Conservation (phyloP, 208 protist genomes). For the Trypanosoma vivax region DNA sequence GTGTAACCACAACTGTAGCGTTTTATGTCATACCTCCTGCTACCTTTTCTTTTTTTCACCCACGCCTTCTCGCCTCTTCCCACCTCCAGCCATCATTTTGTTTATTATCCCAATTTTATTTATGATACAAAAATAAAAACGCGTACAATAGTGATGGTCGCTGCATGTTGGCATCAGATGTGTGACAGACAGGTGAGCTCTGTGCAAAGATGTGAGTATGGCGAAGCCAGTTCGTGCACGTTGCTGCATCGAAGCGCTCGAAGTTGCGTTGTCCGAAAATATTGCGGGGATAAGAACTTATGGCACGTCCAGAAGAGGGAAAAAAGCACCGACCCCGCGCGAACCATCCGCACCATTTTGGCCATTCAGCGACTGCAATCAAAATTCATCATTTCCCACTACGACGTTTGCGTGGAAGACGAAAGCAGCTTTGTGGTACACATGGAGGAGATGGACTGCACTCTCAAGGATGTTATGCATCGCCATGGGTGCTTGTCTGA, state of each 20-base stretch:
- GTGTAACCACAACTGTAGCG: too few species aligned
- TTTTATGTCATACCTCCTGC: too few species aligned
- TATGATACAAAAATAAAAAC: too few species aligned
- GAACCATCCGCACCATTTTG: background rate
- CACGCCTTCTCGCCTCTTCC: too few species aligned
- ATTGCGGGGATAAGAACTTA: conserved; percentile 10
- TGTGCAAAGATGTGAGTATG: background rate
- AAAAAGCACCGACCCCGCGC: conserved; percentile 3
- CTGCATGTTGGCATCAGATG: conserved; percentile 1
- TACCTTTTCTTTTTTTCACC: too few species aligned
- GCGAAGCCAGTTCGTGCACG: too few species aligned
- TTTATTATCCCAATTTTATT: too few species aligned
- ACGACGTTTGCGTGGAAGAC: conserved; percentile 27
- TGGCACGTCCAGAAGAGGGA: conserved; percentile 51
- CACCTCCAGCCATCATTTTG: too few species aligned
- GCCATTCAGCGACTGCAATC: conserved; percentile 2
- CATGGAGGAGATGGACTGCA: conserved; percentile 21
- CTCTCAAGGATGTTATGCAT: conserved; percentile 23
- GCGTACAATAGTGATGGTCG: background rate
- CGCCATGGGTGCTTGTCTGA: conserved; percentile 3
- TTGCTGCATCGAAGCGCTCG: conserved; percentile 18
- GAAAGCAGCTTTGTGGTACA: conserved; percentile 29
- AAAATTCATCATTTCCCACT: conserved; percentile 29
- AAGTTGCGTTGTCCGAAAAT: conserved; percentile 31
- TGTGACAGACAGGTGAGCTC: background rate